phyloP scores from a whole-genome alignment of 805 yeast genomes.

The Suhomyces kilbournensis region DNA sequence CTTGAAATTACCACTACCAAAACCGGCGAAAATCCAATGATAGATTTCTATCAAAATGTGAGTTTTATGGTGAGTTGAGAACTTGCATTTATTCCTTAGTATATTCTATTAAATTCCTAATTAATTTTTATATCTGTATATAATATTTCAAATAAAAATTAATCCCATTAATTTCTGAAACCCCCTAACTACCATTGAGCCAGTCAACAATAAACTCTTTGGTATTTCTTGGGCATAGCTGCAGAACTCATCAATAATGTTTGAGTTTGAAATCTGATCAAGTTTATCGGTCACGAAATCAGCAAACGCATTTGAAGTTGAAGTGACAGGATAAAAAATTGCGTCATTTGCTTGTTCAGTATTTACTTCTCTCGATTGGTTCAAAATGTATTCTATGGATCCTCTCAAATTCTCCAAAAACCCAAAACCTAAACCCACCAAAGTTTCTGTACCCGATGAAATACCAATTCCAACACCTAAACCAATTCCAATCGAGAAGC shows the following conservation, averaged over 20 bases:
- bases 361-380: neutral
- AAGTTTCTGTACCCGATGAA: conserved; percentile 23
- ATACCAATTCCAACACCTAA: conserved; percentile 26
- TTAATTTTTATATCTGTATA: conserved; percentile 2
- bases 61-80: conserved; percentile 53
- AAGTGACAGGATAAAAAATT: neutral
- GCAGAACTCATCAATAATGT: neutral
- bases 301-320: neutral
- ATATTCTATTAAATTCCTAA: conserved; percentile 1
- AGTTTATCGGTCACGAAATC: neutral
- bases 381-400: neutral
- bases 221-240: neutral
- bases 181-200: conserved; percentile 20
- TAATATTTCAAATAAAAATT: conserved; percentile 1
- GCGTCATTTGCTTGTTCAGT: neutral
- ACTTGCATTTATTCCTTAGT: neutral
- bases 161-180: conserved; percentile 18
- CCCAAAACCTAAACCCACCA: conserved; percentile 8
- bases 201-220: conserved; percentile 3
- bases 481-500: conserved; percentile 38
- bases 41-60: conserved; percentile 72
- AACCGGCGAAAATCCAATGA: conserved; percentile 82
- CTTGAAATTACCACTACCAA: conserved; percentile 61
- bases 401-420: neutral
- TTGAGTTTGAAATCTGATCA: conserved; percentile 1